These are phyloP conservation scores for Triglochin maritima DNA, from an alignment of 106 monocot genomes.

Conservation along the genomic window DNA sequence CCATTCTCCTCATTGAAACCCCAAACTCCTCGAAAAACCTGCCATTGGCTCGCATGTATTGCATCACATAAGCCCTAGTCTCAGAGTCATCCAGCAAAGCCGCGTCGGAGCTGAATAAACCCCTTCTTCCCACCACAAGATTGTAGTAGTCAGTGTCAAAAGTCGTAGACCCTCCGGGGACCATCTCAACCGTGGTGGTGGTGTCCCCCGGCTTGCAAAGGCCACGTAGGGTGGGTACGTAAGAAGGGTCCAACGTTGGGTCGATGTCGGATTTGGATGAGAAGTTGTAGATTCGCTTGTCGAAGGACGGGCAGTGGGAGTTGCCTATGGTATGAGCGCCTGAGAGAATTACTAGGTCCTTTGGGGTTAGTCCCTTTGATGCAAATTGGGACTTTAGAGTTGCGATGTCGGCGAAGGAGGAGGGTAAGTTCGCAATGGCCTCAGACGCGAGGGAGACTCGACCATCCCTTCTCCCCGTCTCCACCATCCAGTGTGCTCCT, in stretches of 20 bases:
- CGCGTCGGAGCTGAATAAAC: slow-evolving; percentile 11
- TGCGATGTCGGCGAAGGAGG: not conserved
- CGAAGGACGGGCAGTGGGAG: slow-evolving; percentile 16
- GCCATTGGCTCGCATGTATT: too few relatives aligned
- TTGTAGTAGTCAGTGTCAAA: slow-evolving; percentile 14
- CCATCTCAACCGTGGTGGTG: slow-evolving; percentile 15
- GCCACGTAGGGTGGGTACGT: not conserved
- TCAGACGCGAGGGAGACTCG: slow-evolving; percentile 17
- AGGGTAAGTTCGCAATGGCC: slow-evolving; percentile 19
- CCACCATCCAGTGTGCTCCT: slow-evolving; percentile 12
- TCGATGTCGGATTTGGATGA: slow-evolving; percentile 11
- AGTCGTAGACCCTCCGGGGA: slow-evolving; percentile 5
- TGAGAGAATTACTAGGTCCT: slow-evolving; percentile 16
- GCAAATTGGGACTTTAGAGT: slow-evolving; percentile 8
- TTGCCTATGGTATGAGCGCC: slow-evolving; percentile 21
- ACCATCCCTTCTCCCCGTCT: slow-evolving; percentile 22
- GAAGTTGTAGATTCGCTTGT: slow-evolving; percentile 17
- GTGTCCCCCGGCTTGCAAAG: slow-evolving; percentile 13
- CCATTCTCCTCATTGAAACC: slow-evolving; percentile 35
- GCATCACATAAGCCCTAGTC: slow-evolving; percentile 3
- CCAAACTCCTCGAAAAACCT: slow-evolving; percentile 27
- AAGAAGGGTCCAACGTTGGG: slow-evolving; percentile 9
- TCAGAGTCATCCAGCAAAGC: slow-evolving; percentile 1
- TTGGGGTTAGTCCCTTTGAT: slow-evolving; percentile 9
- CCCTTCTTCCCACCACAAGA: not conserved